Evolutionary conservation across 345 rosid species (phyloP).

Genomic region (Lumnitzera littorea): DNA sequence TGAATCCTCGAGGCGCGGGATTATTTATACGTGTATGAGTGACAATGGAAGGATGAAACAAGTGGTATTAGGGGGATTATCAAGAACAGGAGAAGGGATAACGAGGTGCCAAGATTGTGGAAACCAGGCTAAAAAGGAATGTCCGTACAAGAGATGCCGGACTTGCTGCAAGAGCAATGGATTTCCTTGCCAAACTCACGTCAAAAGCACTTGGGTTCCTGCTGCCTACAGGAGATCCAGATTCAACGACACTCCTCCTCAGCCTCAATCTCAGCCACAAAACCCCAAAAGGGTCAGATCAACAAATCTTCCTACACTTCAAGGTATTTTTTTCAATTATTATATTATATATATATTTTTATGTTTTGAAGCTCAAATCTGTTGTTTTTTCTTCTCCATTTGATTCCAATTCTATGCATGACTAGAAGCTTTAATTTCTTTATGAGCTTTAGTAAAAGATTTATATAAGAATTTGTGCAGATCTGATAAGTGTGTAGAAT

Average conservation of each 20-base stretch:
- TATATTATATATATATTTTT: too few relatives aligned
- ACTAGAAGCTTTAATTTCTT: too few relatives aligned
- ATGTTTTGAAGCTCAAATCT: too few relatives aligned
- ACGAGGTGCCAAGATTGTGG: conserved; percentile 29
- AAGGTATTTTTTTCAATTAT: background rate
- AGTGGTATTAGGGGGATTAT: conserved; percentile 7
- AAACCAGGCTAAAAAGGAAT: conserved; percentile 28
- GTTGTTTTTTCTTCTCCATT: too few relatives aligned
- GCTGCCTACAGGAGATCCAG: conserved; percentile 14
- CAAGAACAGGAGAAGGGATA: conserved; percentile 6
- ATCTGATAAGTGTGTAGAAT: too few relatives aligned
- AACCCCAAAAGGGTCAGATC: conserved; percentile 36
- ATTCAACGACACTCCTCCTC: conserved; percentile 15
- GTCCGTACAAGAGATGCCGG: conserved; percentile 24
- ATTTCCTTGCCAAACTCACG: conserved; percentile 23
- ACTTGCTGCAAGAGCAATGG: conserved; percentile 24
- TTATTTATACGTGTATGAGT: background rate
- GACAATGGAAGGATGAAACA: conserved; percentile 4
- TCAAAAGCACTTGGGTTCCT: conserved; percentile 29
- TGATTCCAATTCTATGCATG: too few relatives aligned
- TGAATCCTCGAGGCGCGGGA: too few relatives aligned
- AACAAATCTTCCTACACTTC: conserved; percentile 15
- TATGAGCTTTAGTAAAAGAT: too few relatives aligned
- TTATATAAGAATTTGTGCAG: too few relatives aligned
- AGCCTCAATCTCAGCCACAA: conserved; percentile 12